Conservation (phyloP, 208 protist genomes). For the Jaenimonas drosophilae region DNA sequence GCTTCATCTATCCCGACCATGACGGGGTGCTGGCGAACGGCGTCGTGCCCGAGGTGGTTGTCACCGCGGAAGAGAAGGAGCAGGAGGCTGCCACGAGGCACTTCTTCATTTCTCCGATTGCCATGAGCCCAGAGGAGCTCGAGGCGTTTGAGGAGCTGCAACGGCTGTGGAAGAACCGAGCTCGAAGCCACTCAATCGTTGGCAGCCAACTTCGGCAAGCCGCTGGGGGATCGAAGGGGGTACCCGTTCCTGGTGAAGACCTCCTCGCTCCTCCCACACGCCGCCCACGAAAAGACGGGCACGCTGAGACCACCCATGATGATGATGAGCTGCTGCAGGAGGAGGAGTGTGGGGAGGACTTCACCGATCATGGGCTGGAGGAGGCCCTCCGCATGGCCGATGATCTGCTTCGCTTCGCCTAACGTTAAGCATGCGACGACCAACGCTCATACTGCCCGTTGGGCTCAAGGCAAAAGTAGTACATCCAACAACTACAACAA, state of each 20-base stretch:
- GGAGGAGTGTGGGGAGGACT: conserved; percentile 7
- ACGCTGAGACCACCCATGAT: not conserved
- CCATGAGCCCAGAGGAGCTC: conserved; percentile 59
- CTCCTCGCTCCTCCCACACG: too few relatives aligned
- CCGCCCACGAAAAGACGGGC: not conserved
- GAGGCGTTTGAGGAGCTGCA: conserved; percentile 79
- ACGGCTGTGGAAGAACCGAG: conserved; percentile 53
- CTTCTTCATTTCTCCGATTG: conserved; percentile 44
- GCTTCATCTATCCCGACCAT: conserved; percentile 79
- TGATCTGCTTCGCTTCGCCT: conserved; percentile 49
- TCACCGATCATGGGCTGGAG: conserved; percentile 28
- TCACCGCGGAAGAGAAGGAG: conserved; percentile 48
- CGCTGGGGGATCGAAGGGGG: too few relatives aligned
- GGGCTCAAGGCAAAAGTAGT: too few relatives aligned
- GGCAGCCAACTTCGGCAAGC: conserved; percentile 37
- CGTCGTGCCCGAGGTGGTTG: conserved; percentile 61
- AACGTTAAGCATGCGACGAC: too few relatives aligned
- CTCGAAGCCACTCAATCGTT: conserved; percentile 42
- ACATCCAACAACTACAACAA: too few relatives aligned
- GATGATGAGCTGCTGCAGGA: conserved; percentile 1
- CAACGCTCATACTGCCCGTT: too few relatives aligned
- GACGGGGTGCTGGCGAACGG: conserved; percentile 80
- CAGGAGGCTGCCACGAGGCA: conserved; percentile 23
- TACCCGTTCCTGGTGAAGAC: too few relatives aligned
- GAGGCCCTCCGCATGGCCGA: conserved; percentile 69